These are phyloP conservation scores for Bipolaris victoriae DNA, from an alignment of 2,329 filamentous ascomycete species.

Conservation along the genomic window DNA sequence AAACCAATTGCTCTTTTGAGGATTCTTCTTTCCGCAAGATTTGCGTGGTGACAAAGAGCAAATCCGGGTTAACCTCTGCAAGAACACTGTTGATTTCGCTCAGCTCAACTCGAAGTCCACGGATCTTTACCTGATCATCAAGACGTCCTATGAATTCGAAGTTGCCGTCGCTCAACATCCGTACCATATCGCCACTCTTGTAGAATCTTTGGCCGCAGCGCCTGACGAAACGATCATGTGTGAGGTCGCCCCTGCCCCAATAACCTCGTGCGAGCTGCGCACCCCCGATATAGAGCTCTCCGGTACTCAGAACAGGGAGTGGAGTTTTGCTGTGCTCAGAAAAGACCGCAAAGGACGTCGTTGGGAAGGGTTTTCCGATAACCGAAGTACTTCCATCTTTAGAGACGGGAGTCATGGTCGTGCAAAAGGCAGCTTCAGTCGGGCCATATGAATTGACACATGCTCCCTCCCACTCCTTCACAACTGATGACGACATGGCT, in stretches of 20 bases:
- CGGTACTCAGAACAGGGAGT: conserved; percentile 49
- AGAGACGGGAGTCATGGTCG: conserved; percentile 49
- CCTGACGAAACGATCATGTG: conserved; percentile 39
- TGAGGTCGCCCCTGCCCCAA: conserved; percentile 44
- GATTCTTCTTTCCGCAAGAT: conserved; percentile 35
- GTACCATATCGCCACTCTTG: conserved; percentile 48
- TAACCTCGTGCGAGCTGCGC: conserved; percentile 56
- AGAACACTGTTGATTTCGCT: conserved; percentile 48
- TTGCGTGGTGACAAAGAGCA: conserved; percentile 38
- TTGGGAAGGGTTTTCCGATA: conserved; percentile 52
- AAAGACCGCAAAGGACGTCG: conserved; percentile 50
- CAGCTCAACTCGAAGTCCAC: conserved; percentile 48
- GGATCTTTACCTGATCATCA: conserved; percentile 51
- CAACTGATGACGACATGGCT: conserved; percentile 49
- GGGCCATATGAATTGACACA: conserved; percentile 56
- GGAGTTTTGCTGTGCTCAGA: conserved; percentile 35
- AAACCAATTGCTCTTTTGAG: conserved; percentile 45
- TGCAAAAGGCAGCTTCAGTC: conserved; percentile 54
- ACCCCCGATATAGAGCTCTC: conserved; percentile 56
- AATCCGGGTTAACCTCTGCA: conserved; percentile 25
- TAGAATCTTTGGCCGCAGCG: conserved; percentile 44
- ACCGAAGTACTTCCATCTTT: conserved; percentile 43
- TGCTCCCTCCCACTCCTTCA: conserved; percentile 47
- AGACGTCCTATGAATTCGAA: conserved; percentile 49
- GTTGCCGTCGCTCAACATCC: conserved; percentile 47